These are phyloP conservation scores for Paraleonurus japonicus DNA, from an alignment of 257 asterid genomes.

Conservation along the genomic window DNA sequence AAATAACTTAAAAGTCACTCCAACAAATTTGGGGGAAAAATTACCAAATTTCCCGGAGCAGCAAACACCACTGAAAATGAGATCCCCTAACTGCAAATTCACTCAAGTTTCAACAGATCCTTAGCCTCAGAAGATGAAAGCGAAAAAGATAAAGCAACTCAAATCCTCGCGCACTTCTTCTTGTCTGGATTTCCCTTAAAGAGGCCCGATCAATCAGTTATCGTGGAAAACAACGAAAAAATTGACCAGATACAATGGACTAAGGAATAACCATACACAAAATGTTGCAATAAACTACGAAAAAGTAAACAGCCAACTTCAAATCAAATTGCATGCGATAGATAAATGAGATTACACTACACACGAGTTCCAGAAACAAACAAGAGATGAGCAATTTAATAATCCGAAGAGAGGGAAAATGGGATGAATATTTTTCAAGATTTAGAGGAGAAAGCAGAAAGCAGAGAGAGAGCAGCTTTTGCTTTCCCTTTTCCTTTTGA, in stretches of 20 bases:
- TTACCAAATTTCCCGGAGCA: slow-evolving; percentile 22
- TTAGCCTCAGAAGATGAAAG: slow-evolving; percentile 5
- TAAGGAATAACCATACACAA: not conserved
- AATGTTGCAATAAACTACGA: slow-evolving; percentile 10
- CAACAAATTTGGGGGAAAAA: slow-evolving; percentile 26
- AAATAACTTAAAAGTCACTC: slow-evolving; percentile 28
- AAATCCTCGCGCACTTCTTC: slow-evolving; percentile 27
- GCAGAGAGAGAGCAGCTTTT: slow-evolving; percentile 52
- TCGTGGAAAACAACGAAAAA: slow-evolving; percentile 27
- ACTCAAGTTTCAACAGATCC: slow-evolving; percentile 33
- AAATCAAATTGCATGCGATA: slow-evolving; percentile 31
- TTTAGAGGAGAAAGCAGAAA: slow-evolving; percentile 30
- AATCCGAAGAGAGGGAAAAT: not conserved
- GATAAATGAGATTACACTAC: slow-evolving; percentile 8
- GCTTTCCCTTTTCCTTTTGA: slow-evolving; percentile 35
- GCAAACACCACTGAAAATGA: slow-evolving; percentile 18
- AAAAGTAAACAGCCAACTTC: slow-evolving; percentile 23
- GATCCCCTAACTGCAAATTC: slow-evolving; percentile 18
- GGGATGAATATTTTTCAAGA: slow-evolving; percentile 22
- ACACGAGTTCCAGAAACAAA: slow-evolving; percentile 24
- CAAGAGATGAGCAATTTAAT: not conserved
- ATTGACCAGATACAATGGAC: slow-evolving; percentile 20
- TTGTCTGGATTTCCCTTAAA: slow-evolving; percentile 24
- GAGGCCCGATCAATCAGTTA: slow-evolving; percentile 35
- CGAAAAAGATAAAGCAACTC: not conserved